Conservation (phyloP, 768 basidiomycete genomes). For the Leccinum longicurvipes region DNA sequence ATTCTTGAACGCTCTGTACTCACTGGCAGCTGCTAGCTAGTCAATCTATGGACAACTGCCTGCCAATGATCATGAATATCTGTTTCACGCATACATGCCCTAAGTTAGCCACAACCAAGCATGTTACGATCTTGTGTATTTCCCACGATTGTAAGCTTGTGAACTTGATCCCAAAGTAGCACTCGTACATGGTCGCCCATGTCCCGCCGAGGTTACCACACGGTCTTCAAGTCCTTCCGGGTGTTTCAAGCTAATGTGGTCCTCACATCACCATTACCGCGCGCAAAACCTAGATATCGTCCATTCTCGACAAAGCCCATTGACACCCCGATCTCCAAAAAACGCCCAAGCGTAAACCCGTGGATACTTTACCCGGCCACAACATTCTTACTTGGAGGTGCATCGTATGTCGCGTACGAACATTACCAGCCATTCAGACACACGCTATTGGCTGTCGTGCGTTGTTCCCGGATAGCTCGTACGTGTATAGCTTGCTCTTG, state of each 20-base stretch:
- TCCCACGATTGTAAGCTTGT: background rate
- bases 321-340: background rate
- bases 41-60: too few species aligned
- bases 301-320: constrained; percentile 12
- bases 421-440: constrained; percentile 74
- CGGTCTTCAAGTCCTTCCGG: constrained; percentile 11
- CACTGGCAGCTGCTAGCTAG: too few species aligned
- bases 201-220: constrained; percentile 15
- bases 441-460: constrained; percentile 62
- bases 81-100: too few species aligned
- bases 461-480: constrained; percentile 80
- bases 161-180: background rate
- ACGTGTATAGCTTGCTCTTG: constrained; percentile 29
- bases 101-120: too few species aligned
- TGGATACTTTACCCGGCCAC: constrained; percentile 28
- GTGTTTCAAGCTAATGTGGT: constrained; percentile 2
- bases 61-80: too few species aligned
- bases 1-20: too few species aligned
- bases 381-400: constrained; percentile 29
- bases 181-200: constrained; percentile 7
- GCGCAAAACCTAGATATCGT: constrained; percentile 5
- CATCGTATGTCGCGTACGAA: constrained; percentile 53
- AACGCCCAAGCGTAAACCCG: constrained; percentile 7
- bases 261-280: background rate
- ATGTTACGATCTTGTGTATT: background rate